Evolutionary conservation across 2,329 filamentous ascomycete genomes (phyloP).

Genomic region (Exophiala lecanii-corni): DNA sequence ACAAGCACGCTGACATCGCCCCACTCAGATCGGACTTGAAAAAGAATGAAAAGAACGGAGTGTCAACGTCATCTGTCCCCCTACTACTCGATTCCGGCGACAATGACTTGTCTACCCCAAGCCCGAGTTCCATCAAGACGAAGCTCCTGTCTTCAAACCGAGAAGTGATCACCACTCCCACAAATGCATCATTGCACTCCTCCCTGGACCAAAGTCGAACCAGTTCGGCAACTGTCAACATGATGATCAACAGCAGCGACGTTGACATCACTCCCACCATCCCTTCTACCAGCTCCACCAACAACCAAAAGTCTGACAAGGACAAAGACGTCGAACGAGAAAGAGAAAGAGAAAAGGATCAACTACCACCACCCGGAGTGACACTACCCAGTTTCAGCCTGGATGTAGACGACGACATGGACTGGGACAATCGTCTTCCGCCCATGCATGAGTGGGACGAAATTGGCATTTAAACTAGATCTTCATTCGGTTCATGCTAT

Average conservation of each 20-base stretch:
- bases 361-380: slow-evolving; percentile 13
- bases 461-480: slow-evolving; percentile 12
- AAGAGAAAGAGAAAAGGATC: slow-evolving; percentile 9
- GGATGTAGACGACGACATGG: slow-evolving; percentile 21
- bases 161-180: background rate
- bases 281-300: too few species aligned
- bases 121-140: background rate
- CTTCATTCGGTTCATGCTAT: too few species aligned
- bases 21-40: slow-evolving; percentile 24
- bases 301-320: slow-evolving; percentile 7
- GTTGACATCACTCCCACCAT: slow-evolving; percentile 4
- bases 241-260: slow-evolving; percentile 9
- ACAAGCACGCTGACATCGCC: slow-evolving; percentile 44
- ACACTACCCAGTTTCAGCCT: slow-evolving; percentile 25
- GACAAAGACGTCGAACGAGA: slow-evolving; percentile 13
- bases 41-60: slow-evolving; percentile 19
- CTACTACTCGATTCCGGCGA: background rate
- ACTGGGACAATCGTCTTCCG: slow-evolving; percentile 25
- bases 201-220: slow-evolving; percentile 1
- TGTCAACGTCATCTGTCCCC: background rate
- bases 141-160: background rate
- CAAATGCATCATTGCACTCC: background rate
- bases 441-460: slow-evolving; percentile 26
- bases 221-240: slow-evolving; percentile 7
- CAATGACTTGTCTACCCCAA: background rate